Conservation (phyloP, 371 early-diverging fungal species). For the Mortierella sp. region DNA sequence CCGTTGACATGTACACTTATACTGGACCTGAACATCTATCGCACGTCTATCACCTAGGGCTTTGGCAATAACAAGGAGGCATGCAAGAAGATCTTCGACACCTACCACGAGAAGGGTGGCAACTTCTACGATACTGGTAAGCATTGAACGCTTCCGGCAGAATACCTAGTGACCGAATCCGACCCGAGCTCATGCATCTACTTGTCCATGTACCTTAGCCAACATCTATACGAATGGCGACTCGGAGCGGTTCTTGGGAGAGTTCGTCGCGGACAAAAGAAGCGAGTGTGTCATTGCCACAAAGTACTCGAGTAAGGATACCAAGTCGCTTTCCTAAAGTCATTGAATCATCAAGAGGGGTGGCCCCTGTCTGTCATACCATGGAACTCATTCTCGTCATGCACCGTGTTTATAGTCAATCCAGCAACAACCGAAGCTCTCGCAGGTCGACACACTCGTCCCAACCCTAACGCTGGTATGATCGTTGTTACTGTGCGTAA, state of each 20-base stretch:
- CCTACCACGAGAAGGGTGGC: constrained; percentile 55
- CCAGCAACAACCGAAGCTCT: constrained; percentile 15
- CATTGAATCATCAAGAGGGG: neutral
- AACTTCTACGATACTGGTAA: constrained; percentile 58
- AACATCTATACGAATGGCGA: constrained; percentile 57
- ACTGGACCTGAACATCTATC: neutral
- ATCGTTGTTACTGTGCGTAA: neutral
- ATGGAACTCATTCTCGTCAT: too few species aligned
- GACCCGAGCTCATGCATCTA: neutral
- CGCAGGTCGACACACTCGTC: constrained; percentile 14
- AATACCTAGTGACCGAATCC: too few species aligned
- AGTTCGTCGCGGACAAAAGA: constrained; percentile 55
- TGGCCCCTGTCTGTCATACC: too few species aligned
- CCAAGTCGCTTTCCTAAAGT: neutral
- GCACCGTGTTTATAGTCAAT: constrained; percentile 15
- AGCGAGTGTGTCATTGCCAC: constrained; percentile 60
- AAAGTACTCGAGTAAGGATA: constrained; percentile 51
- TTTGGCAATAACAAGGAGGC: constrained; percentile 41
- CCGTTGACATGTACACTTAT: neutral
- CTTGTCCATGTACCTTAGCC: constrained; percentile 14
- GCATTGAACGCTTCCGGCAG: neutral
- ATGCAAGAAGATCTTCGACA: constrained; percentile 53
- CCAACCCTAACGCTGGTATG: constrained; percentile 44
- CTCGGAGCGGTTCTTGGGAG: constrained; percentile 58
- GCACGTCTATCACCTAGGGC: constrained; percentile 21